Evolutionary conservation across 23 red algal species (phyloP).

Genomic region (Agarophyton chilense): DNA sequence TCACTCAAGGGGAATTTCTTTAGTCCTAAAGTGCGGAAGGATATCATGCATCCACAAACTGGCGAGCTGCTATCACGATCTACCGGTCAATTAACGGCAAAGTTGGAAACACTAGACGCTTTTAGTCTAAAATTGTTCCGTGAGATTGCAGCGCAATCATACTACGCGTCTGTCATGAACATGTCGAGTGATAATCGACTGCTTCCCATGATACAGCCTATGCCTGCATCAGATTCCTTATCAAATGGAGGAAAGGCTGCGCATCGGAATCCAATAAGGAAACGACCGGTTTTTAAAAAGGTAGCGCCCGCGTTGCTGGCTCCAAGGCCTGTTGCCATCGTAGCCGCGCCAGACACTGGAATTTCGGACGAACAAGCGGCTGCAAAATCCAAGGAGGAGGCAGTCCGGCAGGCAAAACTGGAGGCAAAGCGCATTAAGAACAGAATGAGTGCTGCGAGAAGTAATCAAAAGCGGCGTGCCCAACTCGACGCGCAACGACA

Average conservation of each 20-base stretch:
- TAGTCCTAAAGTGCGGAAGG: conserved; percentile 48
- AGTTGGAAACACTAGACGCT: conserved; percentile 23
- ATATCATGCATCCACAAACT: conserved; percentile 61
- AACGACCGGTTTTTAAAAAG: conserved; percentile 4
- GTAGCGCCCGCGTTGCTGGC: conserved; percentile 29
- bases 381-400: conserved; percentile 1
- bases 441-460: conserved; percentile 52
- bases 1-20: conserved; percentile 46
- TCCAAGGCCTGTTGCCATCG: conserved; percentile 43
- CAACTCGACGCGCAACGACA: conserved; percentile 54
- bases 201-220: not conserved
- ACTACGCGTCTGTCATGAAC: conserved; percentile 27
- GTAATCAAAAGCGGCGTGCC: conserved; percentile 49
- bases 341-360: conserved; percentile 1
- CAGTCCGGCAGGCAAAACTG: conserved; percentile 38
- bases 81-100: conserved; percentile 25
- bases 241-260: not conserved
- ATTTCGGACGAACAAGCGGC: not conserved
- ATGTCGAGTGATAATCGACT: conserved; percentile 40
- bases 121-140: conserved; percentile 6
- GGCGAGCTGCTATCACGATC: conserved; percentile 47
- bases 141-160: conserved; percentile 37
- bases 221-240: conserved; percentile 9
- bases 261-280: not conserved
- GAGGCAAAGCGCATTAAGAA: conserved; percentile 67